Evolutionary conservation across 2,329 filamentous ascomycete genomes (phyloP).

Genomic region (Arthrobotrys iridis): DNA sequence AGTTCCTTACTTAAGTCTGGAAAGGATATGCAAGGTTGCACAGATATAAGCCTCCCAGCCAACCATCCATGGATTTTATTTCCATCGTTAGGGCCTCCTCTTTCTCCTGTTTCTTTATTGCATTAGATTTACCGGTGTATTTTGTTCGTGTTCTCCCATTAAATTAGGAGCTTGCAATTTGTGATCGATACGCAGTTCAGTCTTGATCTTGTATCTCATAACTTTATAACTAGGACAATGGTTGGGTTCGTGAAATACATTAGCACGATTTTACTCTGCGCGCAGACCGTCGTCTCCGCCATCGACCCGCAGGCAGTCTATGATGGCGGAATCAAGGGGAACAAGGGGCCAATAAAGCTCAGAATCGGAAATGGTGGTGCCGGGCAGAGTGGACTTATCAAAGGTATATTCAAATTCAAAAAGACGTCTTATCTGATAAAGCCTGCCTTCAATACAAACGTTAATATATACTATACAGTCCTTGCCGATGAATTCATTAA

Average conservation of each 20-base stretch:
- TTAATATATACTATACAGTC: constrained; percentile 51
- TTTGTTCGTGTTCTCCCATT: background rate
- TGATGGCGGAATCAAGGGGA: constrained; percentile 53
- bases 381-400: constrained; percentile 61
- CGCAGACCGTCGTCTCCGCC: constrained; percentile 18
- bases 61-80: background rate
- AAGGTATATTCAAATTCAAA: constrained; percentile 57
- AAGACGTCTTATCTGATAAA: too few species aligned
- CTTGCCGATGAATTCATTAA: constrained; percentile 62
- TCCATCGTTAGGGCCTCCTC: background rate
- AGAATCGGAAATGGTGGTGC: constrained; percentile 62
- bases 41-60: background rate
- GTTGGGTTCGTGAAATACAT: constrained; percentile 37
- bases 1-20: background rate
- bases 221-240: constrained; percentile 40
- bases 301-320: constrained; percentile 57
- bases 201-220: constrained; percentile 21
- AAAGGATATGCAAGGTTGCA: background rate
- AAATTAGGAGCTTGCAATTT: background rate
- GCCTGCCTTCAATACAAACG: background rate
- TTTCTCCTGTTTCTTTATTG: background rate
- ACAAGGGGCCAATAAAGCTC: constrained; percentile 52
- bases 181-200: constrained; percentile 7
- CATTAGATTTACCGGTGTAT: too few species aligned
- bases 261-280: constrained; percentile 12